These are phyloP conservation scores for Dactylonectria estremocensis DNA, from an alignment of 2,329 filamentous ascomycete species.

Conservation along the genomic window DNA sequence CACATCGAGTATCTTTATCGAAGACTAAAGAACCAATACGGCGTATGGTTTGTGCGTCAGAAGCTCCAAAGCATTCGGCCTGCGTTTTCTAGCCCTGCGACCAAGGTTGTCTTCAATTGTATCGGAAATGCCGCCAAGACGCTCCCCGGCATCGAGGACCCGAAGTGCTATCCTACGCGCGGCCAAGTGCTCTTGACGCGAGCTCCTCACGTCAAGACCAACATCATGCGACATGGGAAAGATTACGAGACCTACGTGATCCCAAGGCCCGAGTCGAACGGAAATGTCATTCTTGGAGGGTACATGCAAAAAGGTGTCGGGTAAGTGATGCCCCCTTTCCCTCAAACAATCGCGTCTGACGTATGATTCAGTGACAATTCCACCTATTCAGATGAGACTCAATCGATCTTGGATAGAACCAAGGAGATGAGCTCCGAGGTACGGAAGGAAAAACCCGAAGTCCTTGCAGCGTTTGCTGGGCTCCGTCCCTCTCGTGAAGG, in stretches of 20 bases:
- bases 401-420: conserved; percentile 56
- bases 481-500: conserved; percentile 57
- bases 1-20: conserved; percentile 53
- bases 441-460: conserved; percentile 42
- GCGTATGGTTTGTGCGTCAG: conserved; percentile 52
- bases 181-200: conserved; percentile 57
- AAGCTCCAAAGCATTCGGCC: conserved; percentile 48
- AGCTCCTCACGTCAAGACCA: conserved; percentile 52
- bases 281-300: conserved; percentile 54
- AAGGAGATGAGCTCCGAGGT: conserved; percentile 52
- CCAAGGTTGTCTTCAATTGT: conserved; percentile 55
- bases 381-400: conserved; percentile 55
- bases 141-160: conserved; percentile 55
- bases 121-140: conserved; percentile 54
- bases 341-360: conserved; percentile 30
- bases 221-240: conserved; percentile 57
- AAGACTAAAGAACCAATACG: conserved; percentile 47
- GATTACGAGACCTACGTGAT: conserved; percentile 60
- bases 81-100: conserved; percentile 46
- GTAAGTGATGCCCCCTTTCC: conserved; percentile 39
- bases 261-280: conserved; percentile 55
- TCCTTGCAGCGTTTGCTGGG: conserved; percentile 53
- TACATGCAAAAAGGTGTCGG: conserved; percentile 56
- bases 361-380: conserved; percentile 52
- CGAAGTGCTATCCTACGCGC: conserved; percentile 58